Evolutionary conservation across 768 basidiomycete genomes (phyloP), one percentile per base, ranked within the genome.

Genomic region (Asterophora lycoperdoides): DNA sequence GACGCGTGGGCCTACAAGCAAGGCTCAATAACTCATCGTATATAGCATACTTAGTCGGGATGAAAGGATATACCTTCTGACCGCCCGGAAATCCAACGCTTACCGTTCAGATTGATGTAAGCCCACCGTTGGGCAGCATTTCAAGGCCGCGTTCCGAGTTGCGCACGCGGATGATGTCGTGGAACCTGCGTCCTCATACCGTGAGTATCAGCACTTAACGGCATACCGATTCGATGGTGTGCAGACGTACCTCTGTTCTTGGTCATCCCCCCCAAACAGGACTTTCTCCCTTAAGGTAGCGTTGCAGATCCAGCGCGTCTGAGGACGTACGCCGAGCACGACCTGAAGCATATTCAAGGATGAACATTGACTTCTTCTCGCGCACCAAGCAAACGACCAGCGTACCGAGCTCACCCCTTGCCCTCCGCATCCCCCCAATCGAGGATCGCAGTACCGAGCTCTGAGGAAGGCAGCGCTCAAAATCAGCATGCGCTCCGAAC

Each of bases 211-310:
- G 23, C n/a, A n/a, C n/a, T n/a, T n/a, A n/a, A n/a, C n/a, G 23
- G 23, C 23, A 23, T 3, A 23, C 3, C 23, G 6, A 23, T 3
- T 23, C 3, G 6, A 23, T 23, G 43, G 44, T 14, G 32, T 15
- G 6, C 9, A 20, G 1, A 54, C 60, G 11, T 33, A 79, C 78
- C 67, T 73, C 8, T 72, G 68, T 35, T 81, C 79, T 42, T 90
- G 79, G 48, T 80, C 81, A 5, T 71, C 65, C 55, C 80, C 74
- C 0, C 87, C 89, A 59, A 93, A 91, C 0, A 82, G 57, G 53
- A 93, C 79, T 62, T 93, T 93, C 45, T 86, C 78, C 18, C 80
- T 74, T 20, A 91, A 64, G 0, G 83, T 86, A 0, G 82, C 83
- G 60, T 83, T 83, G 58, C 67, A 66, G 53, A 86, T 82, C 84